A percentile compares a stretch with the other conserved stretches of the same genome.
phyloP scores from a whole-genome alignment of 176 grass and related monocot genomes.

The Elaeis guineensis region DNA sequence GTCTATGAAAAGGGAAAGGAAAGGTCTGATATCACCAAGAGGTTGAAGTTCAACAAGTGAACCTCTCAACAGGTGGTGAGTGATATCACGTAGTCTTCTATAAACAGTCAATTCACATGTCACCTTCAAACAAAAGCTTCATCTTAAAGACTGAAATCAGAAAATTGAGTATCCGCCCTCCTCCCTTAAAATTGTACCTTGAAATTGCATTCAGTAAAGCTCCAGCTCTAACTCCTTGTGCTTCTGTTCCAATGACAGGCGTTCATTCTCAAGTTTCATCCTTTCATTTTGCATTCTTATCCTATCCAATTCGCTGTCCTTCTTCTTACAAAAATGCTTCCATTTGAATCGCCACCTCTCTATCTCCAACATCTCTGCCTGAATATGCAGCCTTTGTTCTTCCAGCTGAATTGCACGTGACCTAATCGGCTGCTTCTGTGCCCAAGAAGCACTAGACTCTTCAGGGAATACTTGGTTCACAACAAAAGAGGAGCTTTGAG shows the following conservation, averaged over 20 bases:
- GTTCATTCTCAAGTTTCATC: slow-evolving; percentile 75
- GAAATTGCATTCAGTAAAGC: slow-evolving; percentile 6
- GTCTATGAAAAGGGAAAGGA: too few relatives aligned
- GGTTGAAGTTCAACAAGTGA: too few relatives aligned
- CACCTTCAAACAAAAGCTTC: too few relatives aligned
- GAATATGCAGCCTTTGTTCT: slow-evolving; percentile 40
- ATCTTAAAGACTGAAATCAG: too few relatives aligned
- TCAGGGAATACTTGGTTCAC: slow-evolving; percentile 26
- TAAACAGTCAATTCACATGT: too few relatives aligned
- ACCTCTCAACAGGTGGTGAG: too few relatives aligned
- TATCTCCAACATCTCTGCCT: slow-evolving; percentile 47
- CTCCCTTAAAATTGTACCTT: too few relatives aligned
- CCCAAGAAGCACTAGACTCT: slow-evolving; percentile 14
- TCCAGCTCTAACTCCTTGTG: slow-evolving; percentile 59
- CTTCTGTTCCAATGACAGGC: slow-evolving; percentile 50
- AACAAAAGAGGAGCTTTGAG: slow-evolving; percentile 27
- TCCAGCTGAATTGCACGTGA: slow-evolving; percentile 27
- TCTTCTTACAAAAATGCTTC: slow-evolving; percentile 47
- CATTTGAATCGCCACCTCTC: slow-evolving; percentile 57
- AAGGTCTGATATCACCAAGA: too few relatives aligned
- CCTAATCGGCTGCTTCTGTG: slow-evolving; percentile 18
- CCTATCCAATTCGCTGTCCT: slow-evolving; percentile 61
- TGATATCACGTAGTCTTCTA: too few relatives aligned
- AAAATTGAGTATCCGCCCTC: too few relatives aligned
- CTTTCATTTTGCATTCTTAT: slow-evolving; percentile 69